phyloP scores from a whole-genome alignment of 345 rosid species.

The Gossypium raimondii region DNA sequence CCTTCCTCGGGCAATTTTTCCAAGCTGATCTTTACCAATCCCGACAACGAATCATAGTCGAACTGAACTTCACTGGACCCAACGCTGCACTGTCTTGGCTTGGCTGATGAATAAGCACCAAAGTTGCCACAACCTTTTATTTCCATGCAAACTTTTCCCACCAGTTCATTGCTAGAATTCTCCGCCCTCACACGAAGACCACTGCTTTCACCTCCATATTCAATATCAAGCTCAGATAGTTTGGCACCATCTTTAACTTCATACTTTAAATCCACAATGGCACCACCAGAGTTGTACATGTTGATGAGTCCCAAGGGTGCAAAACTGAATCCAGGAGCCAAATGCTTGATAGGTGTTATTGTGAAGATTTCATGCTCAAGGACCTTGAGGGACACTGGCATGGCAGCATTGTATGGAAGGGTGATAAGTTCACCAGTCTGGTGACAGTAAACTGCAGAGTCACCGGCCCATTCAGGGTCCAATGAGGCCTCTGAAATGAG shows the following conservation, averaged over 20 bases:
- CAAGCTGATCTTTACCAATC: slow-evolving; percentile 44
- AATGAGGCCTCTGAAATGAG: slow-evolving; percentile 67
- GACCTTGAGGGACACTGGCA: slow-evolving; percentile 79
- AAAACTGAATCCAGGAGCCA: slow-evolving; percentile 51
- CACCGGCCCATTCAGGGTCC: slow-evolving; percentile 62
- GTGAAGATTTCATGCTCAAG: slow-evolving; percentile 61
- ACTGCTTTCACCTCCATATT: slow-evolving; percentile 15
- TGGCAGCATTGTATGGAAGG: slow-evolving; percentile 55
- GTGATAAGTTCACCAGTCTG: slow-evolving; percentile 39
- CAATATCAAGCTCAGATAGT: slow-evolving; percentile 23
- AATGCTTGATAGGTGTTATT: slow-evolving; percentile 54
- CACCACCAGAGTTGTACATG: slow-evolving; percentile 94
- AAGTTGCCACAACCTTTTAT: slow-evolving; percentile 78
- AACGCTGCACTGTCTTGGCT: slow-evolving; percentile 62
- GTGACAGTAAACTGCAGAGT: slow-evolving; percentile 58
- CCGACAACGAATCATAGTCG: slow-evolving; percentile 41
- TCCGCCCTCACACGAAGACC: slow-evolving; percentile 19
- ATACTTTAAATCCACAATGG: slow-evolving; percentile 57
- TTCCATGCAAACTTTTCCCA: slow-evolving; percentile 46
- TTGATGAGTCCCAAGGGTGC: slow-evolving; percentile 75
- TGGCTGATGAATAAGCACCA: slow-evolving; percentile 64
- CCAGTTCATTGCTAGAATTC: slow-evolving; percentile 33
- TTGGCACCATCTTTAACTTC: slow-evolving; percentile 27
- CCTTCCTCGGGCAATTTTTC: slow-evolving; percentile 47
- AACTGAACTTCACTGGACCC: slow-evolving; percentile 46